Base-by-base conservation (phyloP, 2,329 filamentous ascomycete genomes). In the Pseudocercospora crystallina region DNA sequence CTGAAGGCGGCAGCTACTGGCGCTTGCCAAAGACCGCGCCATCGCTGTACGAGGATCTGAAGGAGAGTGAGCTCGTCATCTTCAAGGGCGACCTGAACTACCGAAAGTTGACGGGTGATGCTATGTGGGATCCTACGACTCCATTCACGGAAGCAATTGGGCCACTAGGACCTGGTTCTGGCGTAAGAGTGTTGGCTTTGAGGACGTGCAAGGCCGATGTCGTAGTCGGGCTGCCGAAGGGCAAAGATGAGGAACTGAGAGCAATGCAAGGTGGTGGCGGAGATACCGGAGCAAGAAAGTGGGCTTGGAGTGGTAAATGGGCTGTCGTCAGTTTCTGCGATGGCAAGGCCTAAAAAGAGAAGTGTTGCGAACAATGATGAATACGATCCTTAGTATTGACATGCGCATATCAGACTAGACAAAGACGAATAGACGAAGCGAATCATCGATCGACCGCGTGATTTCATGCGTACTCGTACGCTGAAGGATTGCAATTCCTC, bases 61-160 rank as follows among this genome's bases (percentile, higher is more conserved):
- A 90, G 75, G 74, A 83, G 54, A 89, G 87, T 59, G 89, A 96
- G 69, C 77, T 99, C 13, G 89, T 96, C 10, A 84, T 99, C 49
- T 97, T 97, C 78, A 99, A 99, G 77, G 94, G 94, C 2, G 94
- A 99, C 68, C 70, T 99, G 61, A 99, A 99, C 74, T 99, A 97
- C 71, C 80, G 94, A 54, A 99, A 99, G 71, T 71, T 99, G 59
- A 90, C 87, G 29, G 87, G 83, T 42, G 94, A 99, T 77, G 90
- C 92, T 74, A 76, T 77, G 51, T 99, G 94, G 94, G 84, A 90
- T 61, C 80, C 92, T 2, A 90, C 90, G 0, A 97, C 92, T 0
- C 85, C 89, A 0, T 97, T 97, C 71, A 77, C 79, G 2, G 80
- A 86, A 56, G 91, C 94, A 0, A 85, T 99, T 52, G 94, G 94